Evolutionary conservation across 257 asterid genomes (phyloP), one percentile per base, ranked within the genome.

Genomic region (Solanum clarkiae): DNA sequence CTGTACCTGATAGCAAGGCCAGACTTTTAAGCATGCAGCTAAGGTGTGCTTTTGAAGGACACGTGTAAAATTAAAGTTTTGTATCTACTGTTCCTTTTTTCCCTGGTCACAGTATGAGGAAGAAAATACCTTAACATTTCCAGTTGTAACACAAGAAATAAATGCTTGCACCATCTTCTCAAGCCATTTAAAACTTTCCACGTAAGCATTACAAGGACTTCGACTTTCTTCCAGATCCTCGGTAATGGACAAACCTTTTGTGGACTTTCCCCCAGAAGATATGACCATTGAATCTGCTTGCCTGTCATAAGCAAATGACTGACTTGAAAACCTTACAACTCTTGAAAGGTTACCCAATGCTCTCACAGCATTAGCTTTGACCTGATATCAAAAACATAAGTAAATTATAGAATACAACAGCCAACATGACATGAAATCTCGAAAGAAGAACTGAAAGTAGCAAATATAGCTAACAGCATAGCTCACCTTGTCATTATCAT

Each of bases 341-440:
- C 96, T 91, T 85, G 98, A 88, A 80, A 96, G 95, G 88, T 96
- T 93, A 85, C 99, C 99, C 60, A 96, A 90, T 86, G 98, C 97
- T 90, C 99, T 93, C 80, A 96, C 98, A 80, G 99, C 98, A 91
- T 96, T 96, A 83, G 98, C 99, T 91, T 96, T 96, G 84, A 96
- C 92, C 99, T 94, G 86, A 66, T 68, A 84, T 60, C 63, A 49
- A 82, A 74, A 85, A 69, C 85, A n/a, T 22, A 49, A 85, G 47
- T 3, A 62, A 70, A 66, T 29, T 51, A 26, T 49, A 75, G 4
- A 49, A 8, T 2, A 29, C 26, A 9, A 53, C 29, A 0, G 47
- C 82, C 29, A 53, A 79, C 49, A 26, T 18, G 65, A 79, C 63
- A 75, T n/a, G 7, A 53, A 53, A 26, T 47, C 44, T 22, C 60